A percentile compares a stretch with the other conserved stretches of the same genome.
These are phyloP conservation scores for Suillus brevipes DNA, from an alignment of 768 basidiomycete species.

Conservation along the genomic window DNA sequence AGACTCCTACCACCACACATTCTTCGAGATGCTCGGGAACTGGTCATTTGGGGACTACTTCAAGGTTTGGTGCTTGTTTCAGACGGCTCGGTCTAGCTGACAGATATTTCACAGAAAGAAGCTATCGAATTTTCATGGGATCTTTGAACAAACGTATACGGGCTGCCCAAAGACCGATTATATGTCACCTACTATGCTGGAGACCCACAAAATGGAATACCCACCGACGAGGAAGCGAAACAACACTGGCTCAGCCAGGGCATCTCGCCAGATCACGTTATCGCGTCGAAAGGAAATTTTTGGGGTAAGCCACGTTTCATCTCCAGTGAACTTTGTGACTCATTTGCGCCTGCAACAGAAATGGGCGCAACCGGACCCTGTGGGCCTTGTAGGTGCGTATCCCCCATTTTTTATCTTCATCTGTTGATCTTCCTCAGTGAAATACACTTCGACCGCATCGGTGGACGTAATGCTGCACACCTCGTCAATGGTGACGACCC, in stretches of 20 bases:
- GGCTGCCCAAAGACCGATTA: conserved; percentile 83
- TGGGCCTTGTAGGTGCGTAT: conserved; percentile 83
- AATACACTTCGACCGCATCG: conserved; percentile 95
- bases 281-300: conserved; percentile 97
- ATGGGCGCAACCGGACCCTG: conserved; percentile 99
- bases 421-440: conserved; percentile 53
- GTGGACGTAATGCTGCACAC: conserved; percentile 91
- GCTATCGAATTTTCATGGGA: conserved; percentile 95
- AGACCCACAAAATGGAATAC: conserved; percentile 79
- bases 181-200: conserved; percentile 99
- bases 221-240: conserved; percentile 86
- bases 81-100: conserved; percentile 10
- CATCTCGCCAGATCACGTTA: conserved; percentile 83
- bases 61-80: conserved; percentile 59
- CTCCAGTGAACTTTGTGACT: background rate
- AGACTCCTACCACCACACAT: conserved; percentile 97
- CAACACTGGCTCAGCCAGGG: conserved; percentile 89
- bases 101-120: conserved; percentile 63
- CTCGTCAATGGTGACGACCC: conserved; percentile 97
- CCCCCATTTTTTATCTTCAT: background rate
- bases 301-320: conserved; percentile 70
- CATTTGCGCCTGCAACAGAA: conserved; percentile 51
- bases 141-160: conserved; percentile 85
- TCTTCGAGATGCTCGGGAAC: conserved; percentile 99
- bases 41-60: conserved; percentile 99